Base-by-base conservation (phyloP, 495 filamentous ascomycete species). In the Penicillium nucicola region DNA sequence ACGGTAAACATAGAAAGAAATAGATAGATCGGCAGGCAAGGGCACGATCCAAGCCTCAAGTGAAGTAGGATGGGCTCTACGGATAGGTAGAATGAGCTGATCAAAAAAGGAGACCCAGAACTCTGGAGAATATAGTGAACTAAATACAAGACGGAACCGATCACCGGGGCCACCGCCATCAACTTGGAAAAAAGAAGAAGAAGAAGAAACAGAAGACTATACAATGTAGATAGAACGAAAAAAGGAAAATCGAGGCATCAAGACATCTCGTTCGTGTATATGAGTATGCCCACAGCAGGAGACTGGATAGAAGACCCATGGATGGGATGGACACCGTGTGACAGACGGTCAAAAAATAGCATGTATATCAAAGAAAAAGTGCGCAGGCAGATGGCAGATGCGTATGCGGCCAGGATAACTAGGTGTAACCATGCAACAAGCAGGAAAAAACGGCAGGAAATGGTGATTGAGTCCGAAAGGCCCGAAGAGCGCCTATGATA, bases 201-300 rank as follows among this genome's bases (percentile, higher is more conserved):
- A 15, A 36, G 14, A 48, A 5, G 7, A 7, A 20, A 17, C 12
- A 18, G 25, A 46, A 39, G 14, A 20, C 15, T 36, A 33, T 35
- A 57, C 47, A 50, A 42, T 34, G 7, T 5, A 36, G 17, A 47
- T 42, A 6, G 19, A 17, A 36, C 22, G 35, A 46, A 54, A 22
- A 22, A 22, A 22, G 34, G 45, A 38, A 40, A 41, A 48, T 44
- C 9, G 18, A 39, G 19, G 42, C 23, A 30, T 55, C 12, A 5
- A 28, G 48, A 42, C 31, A 56, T 51, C 51, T 62, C 52, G 18
- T 53, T 58, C 63, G 58, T 68, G 35, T 65, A 51, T 42, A 51
- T 53, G 65, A 66, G 62, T 41, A 58, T 60, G 48, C 45, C 46
- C 54, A 45, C 18, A 48, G 41, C 51, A 46, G 42, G 40, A 25